Conservation (phyloP, 768 basidiomycete genomes). For the Boletellus sp. region DNA sequence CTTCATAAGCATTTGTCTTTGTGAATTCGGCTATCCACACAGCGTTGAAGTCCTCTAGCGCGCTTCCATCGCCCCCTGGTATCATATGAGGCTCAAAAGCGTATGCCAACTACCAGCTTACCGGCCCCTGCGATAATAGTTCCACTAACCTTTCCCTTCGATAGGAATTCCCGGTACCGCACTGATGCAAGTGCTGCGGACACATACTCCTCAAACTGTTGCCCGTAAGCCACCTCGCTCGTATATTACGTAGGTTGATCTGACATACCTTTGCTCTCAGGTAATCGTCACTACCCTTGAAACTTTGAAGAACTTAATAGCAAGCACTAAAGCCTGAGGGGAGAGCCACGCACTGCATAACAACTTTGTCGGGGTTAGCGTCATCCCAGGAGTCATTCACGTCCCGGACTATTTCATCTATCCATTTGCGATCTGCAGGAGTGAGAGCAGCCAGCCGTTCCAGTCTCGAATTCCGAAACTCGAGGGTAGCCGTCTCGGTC, state of each 20-base stretch:
- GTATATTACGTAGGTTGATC: background rate
- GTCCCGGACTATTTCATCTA: conserved; percentile 88
- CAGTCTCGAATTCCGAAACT: conserved; percentile 79
- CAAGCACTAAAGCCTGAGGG: background rate
- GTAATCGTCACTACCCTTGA: conserved; percentile 96
- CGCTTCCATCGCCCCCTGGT: conserved; percentile 51
- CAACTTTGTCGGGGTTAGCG: conserved; percentile 51
- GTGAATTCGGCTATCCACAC: conserved; percentile 88
- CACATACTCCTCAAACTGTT: conserved; percentile 88
- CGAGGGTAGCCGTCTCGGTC: conserved; percentile 84
- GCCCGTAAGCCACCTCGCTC: background rate
- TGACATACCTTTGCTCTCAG: conserved; percentile 70
- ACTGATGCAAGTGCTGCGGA: conserved; percentile 82
- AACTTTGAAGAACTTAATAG: conserved; percentile 43
- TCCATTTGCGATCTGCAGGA: conserved; percentile 94
- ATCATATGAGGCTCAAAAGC: conserved; percentile 20
- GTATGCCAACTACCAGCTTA: conserved; percentile 10
- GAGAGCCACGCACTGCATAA: conserved; percentile 57
- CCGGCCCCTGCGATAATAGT: conserved; percentile 66
- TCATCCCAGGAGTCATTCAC: conserved; percentile 81
- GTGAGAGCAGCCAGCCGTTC: conserved; percentile 80
- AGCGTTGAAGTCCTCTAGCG: conserved; percentile 79
- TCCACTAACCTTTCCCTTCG: conserved; percentile 59
- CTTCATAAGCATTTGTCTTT: conserved; percentile 79
- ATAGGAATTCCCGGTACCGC: conserved; percentile 84